Base-by-base conservation (phyloP, 495 filamentous ascomycete species). In the Penicillium malachiteum region DNA sequence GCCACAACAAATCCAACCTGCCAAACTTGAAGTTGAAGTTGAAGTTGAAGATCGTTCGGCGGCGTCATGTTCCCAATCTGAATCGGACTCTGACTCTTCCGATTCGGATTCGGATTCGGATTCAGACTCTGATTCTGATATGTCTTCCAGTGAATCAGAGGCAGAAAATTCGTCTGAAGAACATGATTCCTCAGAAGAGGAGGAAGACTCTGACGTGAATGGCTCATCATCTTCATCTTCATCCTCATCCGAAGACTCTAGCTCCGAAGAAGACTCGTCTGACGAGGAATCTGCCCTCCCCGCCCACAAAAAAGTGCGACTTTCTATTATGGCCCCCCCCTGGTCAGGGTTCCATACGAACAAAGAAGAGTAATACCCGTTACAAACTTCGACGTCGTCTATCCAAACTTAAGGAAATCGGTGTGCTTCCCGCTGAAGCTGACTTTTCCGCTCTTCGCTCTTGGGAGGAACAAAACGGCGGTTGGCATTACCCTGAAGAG, bases 311-410 rank as follows among this genome's bases (percentile, higher is more conserved):
- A 48, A 48, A 34, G 37, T 41, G 13, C 13, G 31, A 14, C 30
- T 38, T 2, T 18, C 55, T 3, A 43, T 33, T 7, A 63, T 64
- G 8, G 70, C 67, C 16, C 62, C 68, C n/a, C 32, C 74, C 74
- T 51, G 71, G 72, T 8, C 38, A 72, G 37, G 83, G 84, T 31
- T 79, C 70, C n/a, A 37, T 59, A 9, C 56, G 60, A 44, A 88
- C 85, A 2, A 76, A 75, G 43, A 72, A 74, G 18, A 79, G 79
- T 53, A 88, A 88, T 56, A 64, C 70, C 10, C 75, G 85, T 35
- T 74, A 73, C 50, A 78, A 75, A 53, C 62, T 80, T 33, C 66
- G 73, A 38, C 78, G 76, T 40, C 71, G 64, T 44, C 66, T 86
- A 0, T 66, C 62, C 5, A 75, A 75, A 42, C 68, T 85, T 2